These are phyloP conservation scores for Simplicillium aogashimaense DNA, from an alignment of 2,329 filamentous ascomycete species.

Conservation along the genomic window DNA sequence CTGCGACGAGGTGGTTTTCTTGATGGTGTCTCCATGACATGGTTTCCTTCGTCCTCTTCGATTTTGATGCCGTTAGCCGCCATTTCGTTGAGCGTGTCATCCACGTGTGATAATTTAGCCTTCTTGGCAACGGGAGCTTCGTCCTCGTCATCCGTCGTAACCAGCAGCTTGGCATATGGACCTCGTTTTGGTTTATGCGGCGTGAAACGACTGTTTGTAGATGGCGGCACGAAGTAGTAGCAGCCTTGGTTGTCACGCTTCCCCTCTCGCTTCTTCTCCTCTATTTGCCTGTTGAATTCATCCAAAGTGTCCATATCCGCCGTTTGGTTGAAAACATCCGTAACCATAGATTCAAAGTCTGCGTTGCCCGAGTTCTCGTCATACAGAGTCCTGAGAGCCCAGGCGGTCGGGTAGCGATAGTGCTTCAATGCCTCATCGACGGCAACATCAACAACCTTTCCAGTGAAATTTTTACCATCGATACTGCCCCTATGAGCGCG, in stretches of 20 bases:
- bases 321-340: slow-evolving; percentile 46
- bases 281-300: slow-evolving; percentile 40
- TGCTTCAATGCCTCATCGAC: slow-evolving; percentile 48
- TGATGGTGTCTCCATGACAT: slow-evolving; percentile 22
- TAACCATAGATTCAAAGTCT: slow-evolving; percentile 45
- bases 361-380: slow-evolving; percentile 44
- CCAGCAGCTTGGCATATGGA: slow-evolving; percentile 34
- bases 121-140: slow-evolving; percentile 24
- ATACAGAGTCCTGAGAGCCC: slow-evolving; percentile 49
- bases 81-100: slow-evolving; percentile 5
- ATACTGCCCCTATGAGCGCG: background rate
- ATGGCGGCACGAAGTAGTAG: slow-evolving; percentile 43
- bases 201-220: slow-evolving; percentile 29
- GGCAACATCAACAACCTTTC: slow-evolving; percentile 45
- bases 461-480: slow-evolving; percentile 19
- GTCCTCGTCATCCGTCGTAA: background rate
- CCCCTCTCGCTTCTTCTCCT: slow-evolving; percentile 46
- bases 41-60: slow-evolving; percentile 10
- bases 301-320: slow-evolving; percentile 41
- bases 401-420: slow-evolving; percentile 51
- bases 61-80: slow-evolving; percentile 2
- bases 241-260: slow-evolving; percentile 40
- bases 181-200: slow-evolving; percentile 36
- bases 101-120: slow-evolving; percentile 17
- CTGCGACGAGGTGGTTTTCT: slow-evolving; percentile 22